phyloP scores from a whole-genome alignment of 192 early-diverging fungal species.

The Coemansia sp. region DNA sequence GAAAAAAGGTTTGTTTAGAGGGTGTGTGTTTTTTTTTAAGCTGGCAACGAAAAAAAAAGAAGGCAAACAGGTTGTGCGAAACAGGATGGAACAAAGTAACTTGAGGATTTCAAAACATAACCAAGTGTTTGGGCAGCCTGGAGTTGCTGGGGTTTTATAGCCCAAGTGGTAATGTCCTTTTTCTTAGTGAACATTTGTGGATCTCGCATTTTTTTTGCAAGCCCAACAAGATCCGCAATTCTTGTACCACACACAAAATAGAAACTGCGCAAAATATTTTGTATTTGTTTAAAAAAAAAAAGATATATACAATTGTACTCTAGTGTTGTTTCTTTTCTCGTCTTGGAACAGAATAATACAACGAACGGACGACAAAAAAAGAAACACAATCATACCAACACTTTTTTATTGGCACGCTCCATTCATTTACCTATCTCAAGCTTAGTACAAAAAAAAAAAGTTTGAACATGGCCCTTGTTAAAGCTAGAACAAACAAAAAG shows the following conservation, averaged over 20 bases:
- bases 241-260: no score
- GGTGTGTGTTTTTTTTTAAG: not conserved
- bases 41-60: not conserved
- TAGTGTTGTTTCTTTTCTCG: no score
- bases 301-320: no score
- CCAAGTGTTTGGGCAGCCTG: not conserved
- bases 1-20: not conserved
- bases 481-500: not conserved
- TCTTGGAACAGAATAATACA: no score
- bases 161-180: not conserved
- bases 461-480: not conserved
- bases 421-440: slow-evolving; percentile 4
- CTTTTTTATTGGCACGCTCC: no score
- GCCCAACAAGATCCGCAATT: no score
- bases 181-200: no score
- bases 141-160: slow-evolving; percentile 7
- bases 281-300: no score
- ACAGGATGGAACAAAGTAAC: slow-evolving; percentile 35
- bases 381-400: no score
- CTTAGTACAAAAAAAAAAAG: not conserved
- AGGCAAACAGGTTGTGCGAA: slow-evolving; percentile 9
- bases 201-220: no score
- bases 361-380: no score
- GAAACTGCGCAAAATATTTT: no score
- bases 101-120: slow-evolving; percentile 17